Percentiles rank a stretch among this genome's conserved stretches.
Evolutionary conservation across 202 grass and related monocot genomes (phyloP).

Genomic region (Panicum virgatum): DNA sequence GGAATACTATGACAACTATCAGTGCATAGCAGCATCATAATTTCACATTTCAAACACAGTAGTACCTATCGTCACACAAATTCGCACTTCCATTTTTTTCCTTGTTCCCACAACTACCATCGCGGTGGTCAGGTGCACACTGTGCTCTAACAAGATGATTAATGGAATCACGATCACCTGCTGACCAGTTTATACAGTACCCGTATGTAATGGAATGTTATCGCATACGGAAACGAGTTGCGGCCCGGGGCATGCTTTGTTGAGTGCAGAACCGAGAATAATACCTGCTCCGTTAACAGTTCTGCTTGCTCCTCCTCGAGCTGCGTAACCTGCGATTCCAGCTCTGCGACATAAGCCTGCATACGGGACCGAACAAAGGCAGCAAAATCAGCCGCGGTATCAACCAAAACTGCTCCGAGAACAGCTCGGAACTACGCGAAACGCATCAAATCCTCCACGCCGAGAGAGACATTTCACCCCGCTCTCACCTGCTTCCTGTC

Average conservation of each 20-base stretch:
- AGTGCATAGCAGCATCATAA: not conserved
- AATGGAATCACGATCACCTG: not conserved
- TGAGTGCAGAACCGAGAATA: constrained; percentile 1
- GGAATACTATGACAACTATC: not conserved
- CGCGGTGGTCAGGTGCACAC: not conserved
- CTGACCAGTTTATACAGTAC: not conserved
- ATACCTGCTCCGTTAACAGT: constrained; percentile 67
- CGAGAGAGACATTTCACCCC: not conserved
- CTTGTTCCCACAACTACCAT: not conserved
- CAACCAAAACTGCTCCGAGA: not conserved
- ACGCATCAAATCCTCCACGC: not conserved
- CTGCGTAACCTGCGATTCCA: constrained; percentile 80
- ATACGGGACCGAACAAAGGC: constrained; percentile 18
- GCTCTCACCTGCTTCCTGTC: constrained; percentile 83
- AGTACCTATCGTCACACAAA: not conserved
- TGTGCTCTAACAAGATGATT: not conserved
- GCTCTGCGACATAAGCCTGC: constrained; percentile 85
- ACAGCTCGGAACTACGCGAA: not conserved
- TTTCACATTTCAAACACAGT: not conserved
- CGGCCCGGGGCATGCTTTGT: not conserved
- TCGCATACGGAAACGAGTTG: not conserved
- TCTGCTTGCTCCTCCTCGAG: constrained; percentile 89
- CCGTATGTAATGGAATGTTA: not conserved
- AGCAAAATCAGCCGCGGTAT: not conserved
- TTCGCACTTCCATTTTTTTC: not conserved